Percentiles rank a stretch among this genome's conserved stretches.
These are phyloP conservation scores for Phyllosticta citrichinensis DNA, from an alignment of 2,329 filamentous ascomycete genomes.

Conservation along the genomic window DNA sequence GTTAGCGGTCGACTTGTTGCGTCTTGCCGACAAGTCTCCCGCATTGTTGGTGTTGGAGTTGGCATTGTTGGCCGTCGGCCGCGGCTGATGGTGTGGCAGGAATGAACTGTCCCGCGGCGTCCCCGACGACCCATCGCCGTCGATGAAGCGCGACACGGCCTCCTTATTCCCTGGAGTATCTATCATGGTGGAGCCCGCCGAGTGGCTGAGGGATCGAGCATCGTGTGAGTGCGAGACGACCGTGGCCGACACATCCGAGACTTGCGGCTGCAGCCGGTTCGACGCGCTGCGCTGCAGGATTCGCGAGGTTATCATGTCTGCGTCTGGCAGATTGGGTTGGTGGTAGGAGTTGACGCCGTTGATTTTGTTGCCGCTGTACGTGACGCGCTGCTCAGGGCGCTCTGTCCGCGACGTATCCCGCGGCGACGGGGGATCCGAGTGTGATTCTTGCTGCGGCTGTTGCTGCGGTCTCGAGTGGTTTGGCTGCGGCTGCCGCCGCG, in stretches of 20 bases:
- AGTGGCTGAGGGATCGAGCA: slow-evolving; percentile 24
- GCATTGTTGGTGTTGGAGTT: not conserved
- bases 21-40: slow-evolving; percentile 22
- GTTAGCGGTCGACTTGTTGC: slow-evolving; percentile 31
- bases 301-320: slow-evolving; percentile 57
- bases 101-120: slow-evolving; percentile 31
- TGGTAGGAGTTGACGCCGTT: slow-evolving; percentile 26
- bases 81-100: slow-evolving; percentile 18
- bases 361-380: slow-evolving; percentile 11
- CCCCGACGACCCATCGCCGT: slow-evolving; percentile 30
- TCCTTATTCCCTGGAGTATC: slow-evolving; percentile 30
- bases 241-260: slow-evolving; percentile 50
- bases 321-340: slow-evolving; percentile 35
- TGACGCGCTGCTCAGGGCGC: not conserved
- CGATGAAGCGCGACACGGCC: slow-evolving; percentile 37
- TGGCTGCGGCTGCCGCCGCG: slow-evolving; percentile 10
- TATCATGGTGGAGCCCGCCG: slow-evolving; percentile 24
- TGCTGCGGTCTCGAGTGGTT: slow-evolving; percentile 6
- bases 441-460: not conserved
- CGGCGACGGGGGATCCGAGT: slow-evolving; percentile 20
- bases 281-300: slow-evolving; percentile 56
- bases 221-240: slow-evolving; percentile 32
- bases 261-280: slow-evolving; percentile 52
- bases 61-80: slow-evolving; percentile 5
- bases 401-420: slow-evolving; percentile 13